phyloP scores from a whole-genome alignment of 805 yeast species.

The Wickerhamiella musiphila region DNA sequence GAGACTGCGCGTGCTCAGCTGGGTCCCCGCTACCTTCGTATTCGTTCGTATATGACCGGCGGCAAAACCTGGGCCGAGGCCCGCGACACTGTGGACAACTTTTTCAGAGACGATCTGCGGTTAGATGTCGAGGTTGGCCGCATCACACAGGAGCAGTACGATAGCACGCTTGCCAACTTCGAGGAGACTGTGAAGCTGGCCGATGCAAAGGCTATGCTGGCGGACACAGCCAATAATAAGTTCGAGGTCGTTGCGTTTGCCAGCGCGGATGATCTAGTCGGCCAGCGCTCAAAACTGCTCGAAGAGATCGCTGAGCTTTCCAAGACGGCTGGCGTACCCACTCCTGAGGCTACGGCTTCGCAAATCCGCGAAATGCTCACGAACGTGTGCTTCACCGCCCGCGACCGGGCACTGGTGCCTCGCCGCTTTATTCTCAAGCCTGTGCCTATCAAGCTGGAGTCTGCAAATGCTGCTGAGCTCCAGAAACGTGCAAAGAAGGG shows the following conservation, averaged over 20 bases:
- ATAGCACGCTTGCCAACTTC: slow-evolving; percentile 20
- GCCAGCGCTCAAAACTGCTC: slow-evolving; percentile 4
- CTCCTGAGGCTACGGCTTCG: slow-evolving; percentile 24
- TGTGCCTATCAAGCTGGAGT: slow-evolving; percentile 32
- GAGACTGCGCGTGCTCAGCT: slow-evolving; percentile 24
- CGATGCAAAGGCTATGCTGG: slow-evolving; percentile 34
- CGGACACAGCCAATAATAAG: slow-evolving; percentile 18
- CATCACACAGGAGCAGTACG: slow-evolving; percentile 21
- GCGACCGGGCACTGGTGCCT: slow-evolving; percentile 26
- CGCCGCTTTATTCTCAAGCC: slow-evolving; percentile 38
- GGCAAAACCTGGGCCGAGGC: slow-evolving; percentile 46
- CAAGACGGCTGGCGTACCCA: slow-evolving; percentile 14
- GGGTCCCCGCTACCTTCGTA: slow-evolving; percentile 34
- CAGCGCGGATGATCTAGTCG: slow-evolving; percentile 21
- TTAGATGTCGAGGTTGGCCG: slow-evolving; percentile 21
- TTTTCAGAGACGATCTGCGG: slow-evolving; percentile 24
- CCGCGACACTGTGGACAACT: slow-evolving; percentile 37
- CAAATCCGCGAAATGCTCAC: slow-evolving; percentile 29
- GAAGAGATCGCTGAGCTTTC: slow-evolving; percentile 13
- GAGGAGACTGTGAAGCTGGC: slow-evolving; percentile 15
- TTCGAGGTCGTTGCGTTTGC: slow-evolving; percentile 26
- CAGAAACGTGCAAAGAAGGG: slow-evolving; percentile 28
- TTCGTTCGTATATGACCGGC: slow-evolving; percentile 38
- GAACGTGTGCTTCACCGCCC: slow-evolving; percentile 20
- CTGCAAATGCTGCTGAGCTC: slow-evolving; percentile 18